Evolutionary conservation across 495 filamentous ascomycete genomes (phyloP), one percentile per base, ranked within the genome.

Genomic region (Letharia columbiana): DNA sequence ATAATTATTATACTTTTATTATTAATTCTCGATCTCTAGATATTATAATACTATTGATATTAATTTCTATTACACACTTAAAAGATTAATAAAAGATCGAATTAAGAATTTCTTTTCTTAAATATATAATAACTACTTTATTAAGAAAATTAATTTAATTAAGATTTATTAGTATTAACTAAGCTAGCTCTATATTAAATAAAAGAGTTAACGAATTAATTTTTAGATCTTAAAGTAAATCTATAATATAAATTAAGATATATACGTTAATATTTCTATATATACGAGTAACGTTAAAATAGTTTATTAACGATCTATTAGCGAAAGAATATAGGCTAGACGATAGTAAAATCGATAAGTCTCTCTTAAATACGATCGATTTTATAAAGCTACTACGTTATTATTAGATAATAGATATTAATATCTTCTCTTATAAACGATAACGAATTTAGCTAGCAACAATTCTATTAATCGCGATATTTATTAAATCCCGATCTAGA

Each of bases 121-220:
- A 41, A 17, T 64, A 35, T 63, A n/a, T 44, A 63, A 68, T 28
- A 68, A 64, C 6, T 68, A 50, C 45, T 64, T 31, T 2, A n/a
- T 65, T 7, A 37, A 23, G 67, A 68, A 68, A 65, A 18, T 68
- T n/a, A 61, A 50, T 40, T 63, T 61, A 23, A 40, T 63, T 5
- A 6, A 23, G 31, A 68, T 35, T 1, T 59, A 68, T 47, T 68
- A 28, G 37, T 42, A 52, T 49, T 28, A 63, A 59, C 61, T 68
- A 2, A 68, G 61, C 8, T 39, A 68, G 61, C n/a, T 68, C 15
- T 68, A 63, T 47, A 68, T 64, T n/a, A 64, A 59, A 41, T 60
- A 12, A 20, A 60, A 42, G n/a, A 35, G 58, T 8, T 39, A 18
- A 58, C 49, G 41, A 37, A 68, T 68, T 6, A 58, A 31, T 68